Percentiles rank a stretch among this genome's conserved stretches.
phyloP scores from a whole-genome alignment of 208 protist species.

The Trypanosoma scelopori region DNA sequence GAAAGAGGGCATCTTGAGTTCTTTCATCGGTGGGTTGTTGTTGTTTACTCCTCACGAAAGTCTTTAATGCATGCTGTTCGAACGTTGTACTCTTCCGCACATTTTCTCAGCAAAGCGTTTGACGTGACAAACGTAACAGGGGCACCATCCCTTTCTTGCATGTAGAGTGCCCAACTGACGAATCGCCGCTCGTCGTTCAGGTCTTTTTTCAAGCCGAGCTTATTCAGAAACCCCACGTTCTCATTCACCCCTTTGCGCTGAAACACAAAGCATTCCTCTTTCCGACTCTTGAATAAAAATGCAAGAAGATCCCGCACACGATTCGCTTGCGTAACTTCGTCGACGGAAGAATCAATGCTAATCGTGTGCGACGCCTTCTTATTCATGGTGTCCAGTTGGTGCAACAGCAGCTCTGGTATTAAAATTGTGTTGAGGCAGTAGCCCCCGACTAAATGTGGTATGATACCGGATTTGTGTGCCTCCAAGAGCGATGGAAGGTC shows the following conservation, averaged over 20 bases:
- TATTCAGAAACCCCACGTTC: neutral
- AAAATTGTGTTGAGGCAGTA: conserved; percentile 7
- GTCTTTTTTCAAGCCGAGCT: conserved; percentile 3
- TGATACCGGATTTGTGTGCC: conserved; percentile 10
- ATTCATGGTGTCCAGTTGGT: conserved; percentile 19
- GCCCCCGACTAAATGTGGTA: conserved; percentile 15
- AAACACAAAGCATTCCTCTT: conserved; percentile 15
- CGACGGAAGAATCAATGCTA: neutral
- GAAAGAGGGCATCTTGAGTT: no score
- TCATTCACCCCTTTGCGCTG: conserved; percentile 21
- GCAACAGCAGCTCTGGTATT: conserved; percentile 20
- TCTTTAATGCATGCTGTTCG: neutral
- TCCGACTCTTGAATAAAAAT: conserved; percentile 10
- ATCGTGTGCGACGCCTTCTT: conserved; percentile 9
- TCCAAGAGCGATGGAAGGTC: conserved; percentile 22
- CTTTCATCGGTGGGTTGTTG: no score
- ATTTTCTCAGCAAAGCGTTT: neutral
- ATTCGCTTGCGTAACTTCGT: neutral
- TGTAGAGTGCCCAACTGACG: conserved; percentile 6
- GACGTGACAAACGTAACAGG: conserved; percentile 22
- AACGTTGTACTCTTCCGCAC: conserved; percentile 5
- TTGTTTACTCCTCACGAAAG: neutral
- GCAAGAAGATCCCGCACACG: conserved; percentile 15
- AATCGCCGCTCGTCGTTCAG: conserved; percentile 1
- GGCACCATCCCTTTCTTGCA: neutral